Evolutionary conservation across 108 stramenopile genomes (phyloP), one percentile per base, ranked within the genome.

Genomic region (Mayamaea pseudoterrestris): DNA sequence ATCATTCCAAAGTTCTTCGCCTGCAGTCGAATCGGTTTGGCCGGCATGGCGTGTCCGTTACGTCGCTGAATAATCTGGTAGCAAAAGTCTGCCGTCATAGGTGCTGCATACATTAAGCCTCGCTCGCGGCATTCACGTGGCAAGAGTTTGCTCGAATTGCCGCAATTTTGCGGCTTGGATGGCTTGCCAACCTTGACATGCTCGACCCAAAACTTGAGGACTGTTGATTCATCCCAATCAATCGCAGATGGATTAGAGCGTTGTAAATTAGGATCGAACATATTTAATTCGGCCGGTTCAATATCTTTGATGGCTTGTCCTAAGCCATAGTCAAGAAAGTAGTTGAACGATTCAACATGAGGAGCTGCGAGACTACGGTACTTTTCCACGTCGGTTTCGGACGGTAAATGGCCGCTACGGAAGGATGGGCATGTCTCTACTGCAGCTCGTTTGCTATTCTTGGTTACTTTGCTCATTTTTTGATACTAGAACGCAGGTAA

Each of bases 91-190:
- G 66, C 83, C 13, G 58, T 53, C 30, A 90, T 71, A 7, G 72
- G 62, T 5, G 81, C 83, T 4, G 89, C 60, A 61, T 90, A 90
- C 46, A 70, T 69, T 26, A 86, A 57, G 17, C 71, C 68, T 25
- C 84, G 47, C 46, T 90, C 83, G 17, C 89, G 78, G 55, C 81
- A 85, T 75, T 85, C 83, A 14, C 80, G 66, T 27, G 89, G 89
- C 37, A 59, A 55, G 6, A 90, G 64, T 27, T 48, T 61, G 30
- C 46, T 37, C 0, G 26, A 18, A 25, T 31, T 21, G n/a, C 49
- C 44, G 29, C 26, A 25, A 21, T 23, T 43, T 6, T 27, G 36
- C 27, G 61, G 54, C 51, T 80, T 75, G 36, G 63, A 45, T 22
- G 84, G 80, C 50, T 65, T 73, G 21, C 56, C 59, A 30, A 84